Evolutionary conservation across 441 rosid genomes (phyloP), one percentile per base, ranked within the genome.

Genomic region (Populus hybrid): DNA sequence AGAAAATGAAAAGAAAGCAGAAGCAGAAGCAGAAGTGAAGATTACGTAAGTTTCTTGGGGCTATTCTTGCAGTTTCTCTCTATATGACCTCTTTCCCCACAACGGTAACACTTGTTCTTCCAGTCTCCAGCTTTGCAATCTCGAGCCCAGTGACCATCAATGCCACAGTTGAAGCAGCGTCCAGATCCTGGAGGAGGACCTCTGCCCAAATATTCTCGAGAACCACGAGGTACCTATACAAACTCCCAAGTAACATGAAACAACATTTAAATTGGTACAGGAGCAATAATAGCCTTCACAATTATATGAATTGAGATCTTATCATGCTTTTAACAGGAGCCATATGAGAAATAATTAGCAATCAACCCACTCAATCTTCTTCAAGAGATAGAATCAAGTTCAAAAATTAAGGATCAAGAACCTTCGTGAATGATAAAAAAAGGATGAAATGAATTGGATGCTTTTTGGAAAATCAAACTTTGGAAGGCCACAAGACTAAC

Each of bases 81-180:
- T 26, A 89, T 87, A 82, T 92, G 95, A 30, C 94, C 95, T 73
- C 95, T 81, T 68, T 88, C 93, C 64, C 94, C 95, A 80, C 95
- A 91, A 59, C 94, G 90, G 30, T 91, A 93, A 68, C 95, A 93
- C 75, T 90, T 90, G 80, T 90, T 91, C 86, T 93, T 91, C 95
- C 94, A 91, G 78, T 93, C 95, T 71, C 92, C 95, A 76, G 94
- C 90, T 71, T 88, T 90, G 87, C 97, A 91, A 72, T 93, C 95
- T 76, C 95, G 83, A 77, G 95, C 97, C 97, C 95, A 90, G 72
- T 93, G 97, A n/a, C 95, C 97, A 89, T 91, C 97, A 64, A 91
- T 80, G 74, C 97, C 97, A 79, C 97, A 93, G 78, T 91, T 93
- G 75, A 93, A 93, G 82, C 97, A 93, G 28, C 94, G 92, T 0